Evolutionary conservation across 2,329 filamentous ascomycete species (phyloP).

Genomic region (Calonectria naviculata): DNA sequence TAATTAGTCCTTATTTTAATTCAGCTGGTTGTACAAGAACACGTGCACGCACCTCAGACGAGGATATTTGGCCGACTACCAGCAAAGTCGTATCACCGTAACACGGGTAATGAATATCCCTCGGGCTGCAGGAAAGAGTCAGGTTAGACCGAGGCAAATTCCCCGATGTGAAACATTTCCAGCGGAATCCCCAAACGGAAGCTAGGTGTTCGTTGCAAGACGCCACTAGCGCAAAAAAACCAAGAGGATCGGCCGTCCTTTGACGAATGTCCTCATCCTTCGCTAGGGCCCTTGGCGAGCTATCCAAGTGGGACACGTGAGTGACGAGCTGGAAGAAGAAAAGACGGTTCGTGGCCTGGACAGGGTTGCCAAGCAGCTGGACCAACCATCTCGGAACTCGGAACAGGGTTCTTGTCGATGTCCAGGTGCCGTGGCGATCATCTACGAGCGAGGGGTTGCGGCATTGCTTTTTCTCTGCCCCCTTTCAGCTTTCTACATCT

Average conservation of each 20-base stretch:
- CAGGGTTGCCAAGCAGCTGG: not conserved
- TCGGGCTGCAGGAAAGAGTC: not conserved
- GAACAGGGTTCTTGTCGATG: not conserved
- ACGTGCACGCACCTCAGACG: not conserved
- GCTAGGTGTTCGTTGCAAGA: not conserved
- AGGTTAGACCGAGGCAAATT: not conserved
- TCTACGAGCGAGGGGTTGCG: not conserved
- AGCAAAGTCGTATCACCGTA: not conserved
- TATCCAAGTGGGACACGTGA: not conserved
- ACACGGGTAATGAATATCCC: not conserved
- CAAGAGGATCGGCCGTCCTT: not conserved
- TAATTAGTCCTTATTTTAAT: not conserved
- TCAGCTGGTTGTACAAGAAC: not conserved
- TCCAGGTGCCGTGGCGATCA: not conserved
- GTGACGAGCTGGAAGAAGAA: slow-evolving; percentile 1
- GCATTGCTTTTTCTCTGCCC: not conserved
- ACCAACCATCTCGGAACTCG: not conserved
- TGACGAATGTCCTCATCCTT: not conserved
- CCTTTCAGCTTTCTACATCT: not conserved
- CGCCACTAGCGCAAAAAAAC: not conserved
- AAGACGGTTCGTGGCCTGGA: not conserved
- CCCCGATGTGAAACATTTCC: not conserved
- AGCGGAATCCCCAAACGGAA: not conserved
- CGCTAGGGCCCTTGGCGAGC: not conserved
- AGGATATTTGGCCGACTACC: not conserved